Evolutionary conservation across 164 flowering plant genomes (phyloP).

Genomic region (Vitis cinerea): DNA sequence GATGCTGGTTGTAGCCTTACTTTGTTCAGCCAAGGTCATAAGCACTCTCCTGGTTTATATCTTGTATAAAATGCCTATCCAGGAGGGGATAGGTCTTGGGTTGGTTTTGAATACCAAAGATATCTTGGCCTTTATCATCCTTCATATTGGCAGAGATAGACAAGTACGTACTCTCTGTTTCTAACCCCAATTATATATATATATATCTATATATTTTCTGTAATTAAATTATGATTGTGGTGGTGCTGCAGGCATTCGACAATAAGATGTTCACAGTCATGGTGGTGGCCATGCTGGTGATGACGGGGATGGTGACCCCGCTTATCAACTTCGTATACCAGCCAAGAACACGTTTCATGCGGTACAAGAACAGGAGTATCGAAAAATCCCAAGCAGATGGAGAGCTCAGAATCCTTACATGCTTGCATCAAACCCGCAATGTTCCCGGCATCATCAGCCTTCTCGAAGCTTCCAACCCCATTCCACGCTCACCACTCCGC

Average conservation of each 20-base stretch:
- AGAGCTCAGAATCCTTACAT: conserved; percentile 34
- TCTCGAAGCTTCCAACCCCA: conserved; percentile 28
- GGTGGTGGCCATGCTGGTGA: conserved; percentile 21
- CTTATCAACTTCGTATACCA: conserved; percentile 13
- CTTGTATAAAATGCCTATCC: conserved; percentile 1
- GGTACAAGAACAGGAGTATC: conserved; percentile 29
- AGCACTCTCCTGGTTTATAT: conserved; percentile 4
- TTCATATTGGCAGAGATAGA: conserved; percentile 27
- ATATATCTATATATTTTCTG: too few species aligned
- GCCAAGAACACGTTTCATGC: neutral
- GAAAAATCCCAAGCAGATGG: conserved; percentile 15
- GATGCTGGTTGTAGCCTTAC: conserved; percentile 1
- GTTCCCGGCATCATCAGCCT: conserved; percentile 31
- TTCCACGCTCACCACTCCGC: conserved; percentile 22
- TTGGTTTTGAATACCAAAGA: conserved; percentile 44
- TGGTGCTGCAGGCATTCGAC: conserved; percentile 15
- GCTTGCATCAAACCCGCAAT: conserved; percentile 27
- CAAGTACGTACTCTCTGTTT: conserved; percentile 18
- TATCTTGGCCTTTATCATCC: conserved; percentile 30
- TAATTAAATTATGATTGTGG: neutral
- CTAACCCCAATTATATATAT: neutral
- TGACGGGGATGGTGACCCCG: conserved; percentile 26
- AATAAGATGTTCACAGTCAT: conserved; percentile 17
- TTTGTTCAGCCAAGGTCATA: conserved; percentile 18
- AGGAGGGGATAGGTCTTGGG: conserved; percentile 35